These are phyloP conservation scores for Backusella tuberculispora DNA, from an alignment of 192 early-diverging fungal genomes.

Conservation along the genomic window DNA sequence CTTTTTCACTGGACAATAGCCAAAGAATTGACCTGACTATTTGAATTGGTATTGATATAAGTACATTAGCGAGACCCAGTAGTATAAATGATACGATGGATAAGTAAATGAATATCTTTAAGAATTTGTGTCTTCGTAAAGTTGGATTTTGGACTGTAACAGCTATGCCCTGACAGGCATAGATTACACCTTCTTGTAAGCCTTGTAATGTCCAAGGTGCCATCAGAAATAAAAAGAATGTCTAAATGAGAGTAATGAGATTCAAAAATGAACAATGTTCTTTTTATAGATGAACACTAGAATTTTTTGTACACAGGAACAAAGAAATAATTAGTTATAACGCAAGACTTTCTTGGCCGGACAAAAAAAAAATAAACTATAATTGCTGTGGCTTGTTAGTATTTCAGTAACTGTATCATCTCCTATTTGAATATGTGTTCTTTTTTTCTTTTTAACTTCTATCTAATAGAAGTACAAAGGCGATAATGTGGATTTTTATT, in stretches of 20 bases:
- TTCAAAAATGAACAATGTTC: not conserved
- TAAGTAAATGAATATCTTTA: conserved; percentile 45
- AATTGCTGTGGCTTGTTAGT: not conserved
- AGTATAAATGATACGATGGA: conserved; percentile 44
- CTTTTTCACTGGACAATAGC: conserved; percentile 25
- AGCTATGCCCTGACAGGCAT: conserved; percentile 50
- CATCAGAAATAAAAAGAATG: conserved; percentile 9
- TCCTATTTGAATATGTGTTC: not conserved
- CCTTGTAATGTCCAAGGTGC: conserved; percentile 41
- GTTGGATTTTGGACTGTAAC: conserved; percentile 51
- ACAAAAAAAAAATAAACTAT: not conserved
- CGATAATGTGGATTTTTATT: not conserved
- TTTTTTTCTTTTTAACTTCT: not conserved
- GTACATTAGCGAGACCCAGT: conserved; percentile 46
- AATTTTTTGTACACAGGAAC: conserved; percentile 1
- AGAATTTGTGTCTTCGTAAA: conserved; percentile 46
- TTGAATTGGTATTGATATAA: conserved; percentile 49
- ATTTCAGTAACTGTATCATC: not conserved
- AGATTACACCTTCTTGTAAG: conserved; percentile 42
- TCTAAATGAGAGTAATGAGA: conserved; percentile 15
- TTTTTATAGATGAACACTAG: not conserved
- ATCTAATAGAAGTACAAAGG: not conserved
- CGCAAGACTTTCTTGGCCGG: conserved; percentile 8
- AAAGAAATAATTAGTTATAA: conserved; percentile 6
- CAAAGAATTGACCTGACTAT: conserved; percentile 42